Evolutionary conservation across 2,329 filamentous ascomycete genomes (phyloP).

Genomic region (Epichloe gansuensis): DNA sequence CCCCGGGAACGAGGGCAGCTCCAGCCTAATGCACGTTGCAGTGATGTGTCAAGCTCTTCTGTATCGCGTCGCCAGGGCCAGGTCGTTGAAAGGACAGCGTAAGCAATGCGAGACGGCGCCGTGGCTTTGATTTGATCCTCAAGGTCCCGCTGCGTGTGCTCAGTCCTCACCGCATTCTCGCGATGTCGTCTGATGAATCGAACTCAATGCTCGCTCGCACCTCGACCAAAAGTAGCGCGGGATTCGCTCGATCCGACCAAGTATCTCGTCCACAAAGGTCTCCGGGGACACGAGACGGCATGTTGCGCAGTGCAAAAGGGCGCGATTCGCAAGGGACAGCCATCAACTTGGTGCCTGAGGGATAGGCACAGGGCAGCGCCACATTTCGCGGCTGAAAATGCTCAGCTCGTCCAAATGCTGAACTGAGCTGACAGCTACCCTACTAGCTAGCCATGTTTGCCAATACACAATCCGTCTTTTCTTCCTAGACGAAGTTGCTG

Average conservation of each 20-base stretch:
- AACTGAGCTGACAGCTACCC: neutral
- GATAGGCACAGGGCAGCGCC: neutral
- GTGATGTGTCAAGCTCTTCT: neutral
- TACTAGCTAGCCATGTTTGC: neutral
- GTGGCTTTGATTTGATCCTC: neutral
- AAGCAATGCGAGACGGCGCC: neutral
- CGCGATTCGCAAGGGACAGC: neutral
- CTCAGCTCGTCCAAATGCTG: neutral
- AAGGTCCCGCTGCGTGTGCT: neutral
- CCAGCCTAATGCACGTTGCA: neutral
- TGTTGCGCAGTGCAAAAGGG: neutral
- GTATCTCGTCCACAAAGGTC: neutral
- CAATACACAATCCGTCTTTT: too few relatives aligned
- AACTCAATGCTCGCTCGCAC: neutral
- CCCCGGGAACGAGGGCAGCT: neutral
- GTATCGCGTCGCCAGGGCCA: neutral
- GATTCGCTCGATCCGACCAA: neutral
- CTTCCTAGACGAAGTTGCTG: too few relatives aligned
- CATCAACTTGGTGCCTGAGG: neutral
- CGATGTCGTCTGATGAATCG: neutral
- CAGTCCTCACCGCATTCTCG: neutral
- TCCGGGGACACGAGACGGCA: neutral
- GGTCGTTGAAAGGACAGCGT: too few relatives aligned
- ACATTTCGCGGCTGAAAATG: constrained; percentile 4
- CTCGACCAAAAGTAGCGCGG: neutral